phyloP scores from a whole-genome alignment of 1,284 basidiomycete genomes.

The Tilletiopsis washingtonensis region DNA sequence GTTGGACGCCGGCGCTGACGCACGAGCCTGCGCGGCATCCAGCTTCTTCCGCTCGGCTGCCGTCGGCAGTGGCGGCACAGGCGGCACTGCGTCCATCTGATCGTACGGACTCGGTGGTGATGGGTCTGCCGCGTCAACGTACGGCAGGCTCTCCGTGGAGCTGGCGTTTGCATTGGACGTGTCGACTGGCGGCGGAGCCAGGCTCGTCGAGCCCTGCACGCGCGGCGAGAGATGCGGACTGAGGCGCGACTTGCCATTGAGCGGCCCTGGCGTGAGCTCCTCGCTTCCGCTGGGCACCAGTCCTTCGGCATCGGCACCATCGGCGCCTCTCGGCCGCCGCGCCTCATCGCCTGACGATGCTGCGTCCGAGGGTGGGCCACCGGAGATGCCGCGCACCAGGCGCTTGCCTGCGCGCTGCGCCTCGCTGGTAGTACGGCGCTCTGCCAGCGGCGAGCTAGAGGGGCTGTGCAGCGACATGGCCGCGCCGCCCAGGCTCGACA shows the following conservation, averaged over 20 bases:
- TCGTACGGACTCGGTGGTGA: too few relatives aligned
- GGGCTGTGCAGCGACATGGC: too few relatives aligned
- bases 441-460: slow-evolving; percentile 17
- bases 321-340: too few relatives aligned
- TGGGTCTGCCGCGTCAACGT: slow-evolving; percentile 16
- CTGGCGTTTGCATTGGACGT: too few relatives aligned
- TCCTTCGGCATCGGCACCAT: too few relatives aligned
- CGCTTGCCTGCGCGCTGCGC: neutral
- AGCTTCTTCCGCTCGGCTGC: slow-evolving; percentile 2
- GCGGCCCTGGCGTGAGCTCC: neutral
- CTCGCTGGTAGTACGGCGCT: slow-evolving; percentile 9
- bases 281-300: too few relatives aligned
- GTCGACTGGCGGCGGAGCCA: neutral
- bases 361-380: neutral
- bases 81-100: too few relatives aligned
- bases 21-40: slow-evolving; percentile 6
- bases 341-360: neutral
- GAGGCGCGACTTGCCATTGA: neutral
- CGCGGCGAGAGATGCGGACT: neutral
- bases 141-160: slow-evolving; percentile 29
- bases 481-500: slow-evolving; percentile 8
- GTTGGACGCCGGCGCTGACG: neutral
- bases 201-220: neutral
- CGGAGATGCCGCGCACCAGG: neutral
- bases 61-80: slow-evolving; percentile 8